Evolutionary conservation across 257 asterid genomes (phyloP).

Genomic region (Salvia hispanica): DNA sequence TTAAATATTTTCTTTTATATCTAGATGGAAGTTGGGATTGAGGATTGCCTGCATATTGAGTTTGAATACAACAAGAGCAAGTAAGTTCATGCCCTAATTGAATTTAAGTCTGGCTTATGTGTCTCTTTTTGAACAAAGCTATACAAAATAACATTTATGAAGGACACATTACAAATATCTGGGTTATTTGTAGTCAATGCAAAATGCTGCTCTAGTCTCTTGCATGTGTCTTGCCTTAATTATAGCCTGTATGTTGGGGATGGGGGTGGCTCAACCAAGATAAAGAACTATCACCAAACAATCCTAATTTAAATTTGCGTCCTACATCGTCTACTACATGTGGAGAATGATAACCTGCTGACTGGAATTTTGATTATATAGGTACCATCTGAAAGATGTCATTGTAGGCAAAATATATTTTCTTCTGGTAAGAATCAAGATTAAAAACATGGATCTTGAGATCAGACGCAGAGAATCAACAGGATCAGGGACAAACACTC

Average conservation of each 20-base stretch:
- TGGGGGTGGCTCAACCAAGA: slow-evolving; percentile 5
- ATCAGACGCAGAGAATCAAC: slow-evolving; percentile 96
- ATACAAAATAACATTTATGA: neutral
- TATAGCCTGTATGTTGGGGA: neutral
- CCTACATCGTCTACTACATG: neutral
- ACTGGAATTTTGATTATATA: slow-evolving; percentile 42
- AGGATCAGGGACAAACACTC: slow-evolving; percentile 91
- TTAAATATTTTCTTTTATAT: slow-evolving; percentile 16
- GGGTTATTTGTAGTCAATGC: neutral
- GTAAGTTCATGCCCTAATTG: slow-evolving; percentile 42
- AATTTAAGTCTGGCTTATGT: slow-evolving; percentile 12
- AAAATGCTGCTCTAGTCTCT: neutral
- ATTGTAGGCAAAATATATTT: slow-evolving; percentile 91
- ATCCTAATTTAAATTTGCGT: slow-evolving; percentile 10
- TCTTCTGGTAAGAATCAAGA: slow-evolving; percentile 94
- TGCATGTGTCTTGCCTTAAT: neutral
- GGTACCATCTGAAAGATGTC: slow-evolving; percentile 97
- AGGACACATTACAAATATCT: neutral
- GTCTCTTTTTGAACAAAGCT: neutral
- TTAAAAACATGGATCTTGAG: slow-evolving; percentile 97
- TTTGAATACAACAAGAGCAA: slow-evolving; percentile 98
- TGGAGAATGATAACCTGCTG: slow-evolving; percentile 31
- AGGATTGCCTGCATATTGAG: slow-evolving; percentile 98
- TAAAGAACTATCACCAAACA: slow-evolving; percentile 1
- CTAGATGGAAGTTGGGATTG: slow-evolving; percentile 99